Percentiles rank a stretch among this genome's conserved stretches.
Conservation (phyloP, 306 rosid genomes). For the Corylus avellana region DNA sequence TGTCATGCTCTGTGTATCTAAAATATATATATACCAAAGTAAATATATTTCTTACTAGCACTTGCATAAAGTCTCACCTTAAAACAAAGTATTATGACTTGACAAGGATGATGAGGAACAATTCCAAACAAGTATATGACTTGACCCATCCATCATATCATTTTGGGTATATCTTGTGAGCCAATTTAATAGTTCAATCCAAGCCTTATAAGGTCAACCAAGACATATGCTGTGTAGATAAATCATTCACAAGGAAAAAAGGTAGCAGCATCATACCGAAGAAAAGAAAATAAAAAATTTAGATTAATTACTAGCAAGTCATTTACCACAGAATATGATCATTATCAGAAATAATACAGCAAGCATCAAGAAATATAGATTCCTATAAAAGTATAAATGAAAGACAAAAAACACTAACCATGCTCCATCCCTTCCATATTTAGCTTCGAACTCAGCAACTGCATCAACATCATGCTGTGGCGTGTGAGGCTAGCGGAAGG, state of each 20-base stretch:
- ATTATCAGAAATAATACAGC: constrained; percentile 11
- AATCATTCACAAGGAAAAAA: not conserved
- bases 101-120: not conserved
- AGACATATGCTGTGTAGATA: not conserved
- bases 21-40: not conserved
- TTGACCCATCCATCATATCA: not conserved
- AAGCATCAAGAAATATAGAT: constrained; percentile 19
- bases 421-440: constrained; percentile 97
- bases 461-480: too few relatives aligned
- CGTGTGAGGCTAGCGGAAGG: not conserved
- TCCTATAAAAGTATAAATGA: constrained; percentile 30
- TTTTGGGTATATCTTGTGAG: not conserved
- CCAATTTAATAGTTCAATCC: not conserved
- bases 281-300: constrained; percentile 23
- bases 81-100: constrained; percentile 84
- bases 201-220: not conserved
- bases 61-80: constrained; percentile 55
- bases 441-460: constrained; percentile 78
- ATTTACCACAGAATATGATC: constrained; percentile 13
- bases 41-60: constrained; percentile 16
- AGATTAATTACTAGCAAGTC: constrained; percentile 9
- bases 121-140: not conserved
- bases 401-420: constrained; percentile 63
- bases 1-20: not conserved
- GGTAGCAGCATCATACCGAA: constrained; percentile 84